Conservation (phyloP, 1,284 basidiomycete genomes). For the Abortiporus biennis region DNA sequence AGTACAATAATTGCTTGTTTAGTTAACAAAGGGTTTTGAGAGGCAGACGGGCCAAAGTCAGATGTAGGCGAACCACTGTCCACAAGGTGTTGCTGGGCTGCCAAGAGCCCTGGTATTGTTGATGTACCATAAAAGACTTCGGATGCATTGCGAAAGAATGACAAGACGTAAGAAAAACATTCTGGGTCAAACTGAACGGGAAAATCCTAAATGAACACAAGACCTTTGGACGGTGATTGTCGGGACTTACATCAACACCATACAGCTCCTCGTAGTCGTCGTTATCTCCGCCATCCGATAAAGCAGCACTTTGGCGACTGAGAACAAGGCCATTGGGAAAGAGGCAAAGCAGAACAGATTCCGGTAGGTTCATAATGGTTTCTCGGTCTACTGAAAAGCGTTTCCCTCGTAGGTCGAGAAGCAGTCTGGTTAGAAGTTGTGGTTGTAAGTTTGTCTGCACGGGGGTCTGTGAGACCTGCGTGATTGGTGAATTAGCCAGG, state of each 20-base stretch:
- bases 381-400: slow-evolving; percentile 96
- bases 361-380: slow-evolving; percentile 97
- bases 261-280: slow-evolving; percentile 94
- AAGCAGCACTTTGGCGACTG: slow-evolving; percentile 74
- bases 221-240: slow-evolving; percentile 12
- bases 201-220: slow-evolving; percentile 7
- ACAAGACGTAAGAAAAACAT: slow-evolving; percentile 90
- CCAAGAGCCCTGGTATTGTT: slow-evolving; percentile 66
- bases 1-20: slow-evolving; percentile 99
- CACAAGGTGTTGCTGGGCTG: slow-evolving; percentile 75
- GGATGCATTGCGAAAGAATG: slow-evolving; percentile 86
- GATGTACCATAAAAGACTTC: slow-evolving; percentile 90
- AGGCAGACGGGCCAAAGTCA: slow-evolving; percentile 58
- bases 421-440: slow-evolving; percentile 79
- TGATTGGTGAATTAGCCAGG: slow-evolving; percentile 73
- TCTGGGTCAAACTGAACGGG: slow-evolving; percentile 86
- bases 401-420: slow-evolving; percentile 87
- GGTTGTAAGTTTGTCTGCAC: slow-evolving; percentile 72
- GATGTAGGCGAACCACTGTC: slow-evolving; percentile 48
- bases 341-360: slow-evolving; percentile 93
- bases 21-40: slow-evolving; percentile 86
- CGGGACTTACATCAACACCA: slow-evolving; percentile 82
- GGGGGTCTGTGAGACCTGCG: slow-evolving; percentile 75
- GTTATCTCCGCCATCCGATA: slow-evolving; percentile 69
- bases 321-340: slow-evolving; percentile 97